phyloP scores from a whole-genome alignment of 305 asterid species.

The Ilex paraguariensis region DNA sequence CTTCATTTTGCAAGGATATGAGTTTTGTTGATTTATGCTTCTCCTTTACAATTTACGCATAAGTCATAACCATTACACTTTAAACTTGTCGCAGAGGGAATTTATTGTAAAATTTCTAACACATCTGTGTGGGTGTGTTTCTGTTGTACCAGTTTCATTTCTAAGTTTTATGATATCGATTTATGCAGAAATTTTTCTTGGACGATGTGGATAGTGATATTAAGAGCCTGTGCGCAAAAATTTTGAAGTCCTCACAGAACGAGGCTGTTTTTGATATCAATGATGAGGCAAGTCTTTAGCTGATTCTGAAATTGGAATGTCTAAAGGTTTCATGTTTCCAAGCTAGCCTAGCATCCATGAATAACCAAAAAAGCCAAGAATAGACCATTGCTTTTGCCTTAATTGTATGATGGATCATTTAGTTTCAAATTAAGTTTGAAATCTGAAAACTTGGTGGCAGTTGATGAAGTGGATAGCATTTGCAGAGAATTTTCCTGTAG shows the following conservation, averaged over 20 bases:
- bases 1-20: too few species aligned
- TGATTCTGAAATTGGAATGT: not conserved
- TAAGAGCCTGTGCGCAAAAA: conserved; percentile 40
- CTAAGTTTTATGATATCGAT: conserved; percentile 2
- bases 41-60: too few species aligned
- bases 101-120: not conserved
- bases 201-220: conserved; percentile 40
- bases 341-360: not conserved
- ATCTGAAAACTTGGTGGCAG: conserved; percentile 37
- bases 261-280: conserved; percentile 29
- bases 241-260: conserved; percentile 39
- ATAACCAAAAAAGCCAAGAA: too few species aligned
- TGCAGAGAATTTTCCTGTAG: conserved; percentile 38
- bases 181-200: conserved; percentile 38
- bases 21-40: too few species aligned
- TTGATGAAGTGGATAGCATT: conserved; percentile 57
- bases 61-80: too few species aligned
- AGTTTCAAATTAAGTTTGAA: conserved; percentile 4
- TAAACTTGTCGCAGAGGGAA: too few species aligned
- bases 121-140: not conserved
- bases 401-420: conserved; percentile 1
- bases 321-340: not conserved
- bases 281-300: conserved; percentile 38
- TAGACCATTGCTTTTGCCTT: conserved; percentile 1
- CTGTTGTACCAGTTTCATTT: not conserved